Conservation (phyloP, 2,329 filamentous ascomycete species). For the Fusarium denticulatum region DNA sequence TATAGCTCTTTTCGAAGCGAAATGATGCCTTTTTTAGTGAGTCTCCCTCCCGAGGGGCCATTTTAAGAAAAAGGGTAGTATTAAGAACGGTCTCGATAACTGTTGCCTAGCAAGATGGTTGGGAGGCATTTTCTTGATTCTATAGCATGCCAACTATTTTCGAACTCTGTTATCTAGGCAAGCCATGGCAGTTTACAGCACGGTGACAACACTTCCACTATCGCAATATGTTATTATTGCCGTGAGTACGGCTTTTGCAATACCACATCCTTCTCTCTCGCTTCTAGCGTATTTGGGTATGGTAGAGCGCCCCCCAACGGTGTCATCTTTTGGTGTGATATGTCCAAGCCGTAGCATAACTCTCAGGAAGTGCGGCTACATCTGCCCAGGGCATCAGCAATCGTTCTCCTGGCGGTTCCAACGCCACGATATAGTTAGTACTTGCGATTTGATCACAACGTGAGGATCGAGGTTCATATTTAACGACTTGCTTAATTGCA, state of each 20-base stretch:
- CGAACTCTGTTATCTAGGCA: fast-evolving
- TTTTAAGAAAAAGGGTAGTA: fast-evolving
- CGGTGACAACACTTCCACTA: fast-evolving
- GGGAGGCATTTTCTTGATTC: background rate
- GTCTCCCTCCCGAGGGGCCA: fast-evolving
- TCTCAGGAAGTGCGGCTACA: background rate
- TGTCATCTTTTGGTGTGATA: background rate
- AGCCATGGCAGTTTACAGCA: fast-evolving
- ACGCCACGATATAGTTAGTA: background rate
- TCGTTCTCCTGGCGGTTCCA: background rate
- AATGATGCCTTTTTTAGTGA: fast-evolving
- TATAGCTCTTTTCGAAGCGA: too few species aligned
- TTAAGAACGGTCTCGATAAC: fast-evolving
- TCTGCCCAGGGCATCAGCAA: background rate
- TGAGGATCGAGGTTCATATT: background rate
- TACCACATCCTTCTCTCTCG: fast-evolving
- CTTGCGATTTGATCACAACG: background rate
- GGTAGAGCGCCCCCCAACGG: fast-evolving
- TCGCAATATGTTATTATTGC: background rate
- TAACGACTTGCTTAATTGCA: background rate
- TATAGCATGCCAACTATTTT: fast-evolving
- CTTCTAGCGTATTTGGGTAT: fast-evolving
- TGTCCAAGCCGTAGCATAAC: background rate
- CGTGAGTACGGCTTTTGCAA: background rate
- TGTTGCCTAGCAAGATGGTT: too few species aligned